Evolutionary conservation across 352 stramenopile genomes (phyloP), one percentile per base, ranked within the genome.

Genomic region (Aphanomyces euteiches): DNA sequence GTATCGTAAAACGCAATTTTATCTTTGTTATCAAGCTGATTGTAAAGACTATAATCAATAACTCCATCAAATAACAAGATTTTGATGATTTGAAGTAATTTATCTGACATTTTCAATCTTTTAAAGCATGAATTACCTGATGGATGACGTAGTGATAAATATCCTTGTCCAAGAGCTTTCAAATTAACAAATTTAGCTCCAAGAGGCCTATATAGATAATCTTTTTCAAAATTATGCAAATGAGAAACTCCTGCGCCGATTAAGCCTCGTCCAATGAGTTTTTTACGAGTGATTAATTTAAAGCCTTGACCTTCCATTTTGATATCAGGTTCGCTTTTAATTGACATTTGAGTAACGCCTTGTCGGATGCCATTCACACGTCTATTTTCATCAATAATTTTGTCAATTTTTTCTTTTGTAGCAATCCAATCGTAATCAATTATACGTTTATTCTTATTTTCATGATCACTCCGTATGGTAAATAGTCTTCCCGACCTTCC

Each of bases 21-120:
- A 61, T 61, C 54, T 19, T 61, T 37, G 21, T 37, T 61, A 2
- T 19, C n/a, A 28, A 61, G n/a, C 43, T 61, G 13, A 13, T 61
- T 39, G 3, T 61, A 61, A 12, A n/a, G 15, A 40, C 43, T 17
- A 13, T 45, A 45, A 61, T 61, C 54, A 41, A 61, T 45, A n/a
- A 45, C 43, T 37, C 43, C 43, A 40, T 13, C 13, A 7, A n/a
- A 7, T 7, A 61, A 37, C 50, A 61, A 10, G 28, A 45, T 37
- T 40, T 61, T 37, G 43, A 61, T 37, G 12, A 61, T 40, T 17
- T 39, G 10, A 61, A 37, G 28, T n/a, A 61, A 28, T 43, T 7
- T 15, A n/a, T 43, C 6, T 45, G 19, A 43, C 7, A 61, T 39
- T 41, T 28, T 28, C 7, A 61, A 37, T 37, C 36, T 4, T 17